Evolutionary conservation across 169 alveolate genomes (phyloP), one percentile per base, ranked within the genome.

Genomic region (Eimeria sp.): DNA sequence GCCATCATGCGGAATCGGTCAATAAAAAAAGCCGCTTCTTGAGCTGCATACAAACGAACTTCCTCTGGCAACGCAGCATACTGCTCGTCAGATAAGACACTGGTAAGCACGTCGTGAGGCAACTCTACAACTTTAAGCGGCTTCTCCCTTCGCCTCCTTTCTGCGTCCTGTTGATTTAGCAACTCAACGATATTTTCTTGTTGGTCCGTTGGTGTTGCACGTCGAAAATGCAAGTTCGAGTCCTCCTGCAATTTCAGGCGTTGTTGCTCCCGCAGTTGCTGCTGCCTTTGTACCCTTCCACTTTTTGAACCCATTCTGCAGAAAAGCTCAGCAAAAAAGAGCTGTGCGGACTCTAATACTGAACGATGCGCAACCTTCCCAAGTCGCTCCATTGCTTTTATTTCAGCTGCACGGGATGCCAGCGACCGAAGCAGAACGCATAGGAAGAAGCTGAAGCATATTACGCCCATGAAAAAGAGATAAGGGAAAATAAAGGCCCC

Each of bases 401-500:
- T 54, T 57, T 90, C 95, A 20, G 88, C 95, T 27, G 84, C 47
- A 27, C 95, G 95, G 67, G 22, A 49, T 13, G 89, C 89, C 76
- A 90, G 84, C 27, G 95, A 90, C 6, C 95, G 95, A 18, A 90
- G 89, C 58, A 90, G 89, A 30, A 90, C 89, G 82, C 75, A 90
- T 49, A 90, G 80, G 65, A 90, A 90, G 10, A 73, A 63, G 70
- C 89, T 54, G 34, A 90, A 80, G 43, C 86, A 90, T 11, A 90
- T 75, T 16, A 90, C 30, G 67, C 86, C 86, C 82, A 90, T 73
- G 49, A 90, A 73, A 54, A 90, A 90, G 54, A 90, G 95, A 73
- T 30, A 54, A 16, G 95, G 95, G 89, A 54, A 90, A 61, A 90
- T 18, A 22, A 57, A 51, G 7, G 84, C 40, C 22, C 76, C 95